Evolutionary conservation across 2,329 filamentous ascomycete species (phyloP).

Genomic region (Lachnellula subtilissima): DNA sequence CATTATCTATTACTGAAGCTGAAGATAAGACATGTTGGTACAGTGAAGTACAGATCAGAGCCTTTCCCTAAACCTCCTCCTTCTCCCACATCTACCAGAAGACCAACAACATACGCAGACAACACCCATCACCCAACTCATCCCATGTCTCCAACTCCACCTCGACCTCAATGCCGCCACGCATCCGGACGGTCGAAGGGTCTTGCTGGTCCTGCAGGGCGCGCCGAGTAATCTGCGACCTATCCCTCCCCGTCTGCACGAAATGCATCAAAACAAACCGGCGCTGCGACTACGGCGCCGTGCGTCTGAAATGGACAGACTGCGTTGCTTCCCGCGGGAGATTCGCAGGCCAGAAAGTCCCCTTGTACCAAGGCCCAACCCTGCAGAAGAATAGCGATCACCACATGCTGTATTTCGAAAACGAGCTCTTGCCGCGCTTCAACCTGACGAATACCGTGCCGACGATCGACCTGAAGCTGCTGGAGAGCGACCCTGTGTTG

Average conservation of each 20-base stretch:
- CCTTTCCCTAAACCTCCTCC: too few species aligned
- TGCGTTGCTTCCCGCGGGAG: slow-evolving; percentile 34
- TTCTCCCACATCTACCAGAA: too few species aligned
- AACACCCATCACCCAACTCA: not conserved
- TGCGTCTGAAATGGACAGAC: slow-evolving; percentile 39
- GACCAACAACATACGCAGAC: too few species aligned
- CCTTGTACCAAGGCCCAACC: slow-evolving; percentile 25
- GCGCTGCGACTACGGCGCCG: slow-evolving; percentile 35
- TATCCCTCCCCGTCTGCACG: slow-evolving; percentile 35
- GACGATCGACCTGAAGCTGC: slow-evolving; percentile 20
- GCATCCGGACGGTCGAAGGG: slow-evolving; percentile 33
- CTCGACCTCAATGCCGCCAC: slow-evolving; percentile 19
- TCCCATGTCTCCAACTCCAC: slow-evolving; percentile 1
- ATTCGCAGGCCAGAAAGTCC: slow-evolving; percentile 30
- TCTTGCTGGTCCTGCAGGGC: slow-evolving; percentile 44
- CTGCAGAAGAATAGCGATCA: slow-evolving; percentile 26
- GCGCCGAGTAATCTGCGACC: slow-evolving; percentile 40
- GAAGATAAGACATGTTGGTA: too few species aligned
- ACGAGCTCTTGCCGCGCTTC: slow-evolving; percentile 27
- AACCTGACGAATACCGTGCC: slow-evolving; percentile 26
- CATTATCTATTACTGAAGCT: too few species aligned
- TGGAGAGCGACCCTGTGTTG: slow-evolving; percentile 23
- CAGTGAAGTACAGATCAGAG: too few species aligned
- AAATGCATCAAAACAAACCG: slow-evolving; percentile 33
- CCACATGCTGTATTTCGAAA: slow-evolving; percentile 28